A percentile compares a stretch with the other conserved stretches of the same genome.
These are phyloP conservation scores for Lasiodiplodia sp. DNA, from an alignment of 2,329 filamentous ascomycete genomes.

Conservation along the genomic window DNA sequence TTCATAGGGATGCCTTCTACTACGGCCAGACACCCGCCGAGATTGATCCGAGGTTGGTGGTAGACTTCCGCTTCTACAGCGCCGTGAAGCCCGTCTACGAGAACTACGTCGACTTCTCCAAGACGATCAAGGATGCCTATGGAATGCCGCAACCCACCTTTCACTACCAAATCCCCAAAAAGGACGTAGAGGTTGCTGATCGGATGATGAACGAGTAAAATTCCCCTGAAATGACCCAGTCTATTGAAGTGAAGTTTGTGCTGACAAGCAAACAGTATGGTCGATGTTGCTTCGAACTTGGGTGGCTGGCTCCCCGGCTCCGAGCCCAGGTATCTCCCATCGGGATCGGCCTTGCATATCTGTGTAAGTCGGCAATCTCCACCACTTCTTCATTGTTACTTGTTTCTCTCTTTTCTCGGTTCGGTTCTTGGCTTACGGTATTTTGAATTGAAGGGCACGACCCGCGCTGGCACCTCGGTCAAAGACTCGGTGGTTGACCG, in stretches of 20 bases:
- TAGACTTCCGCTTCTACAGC: constrained; percentile 36
- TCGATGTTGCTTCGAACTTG: background rate
- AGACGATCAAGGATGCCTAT: constrained; percentile 34
- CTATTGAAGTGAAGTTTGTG: background rate
- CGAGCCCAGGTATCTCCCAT: background rate
- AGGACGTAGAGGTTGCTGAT: background rate
- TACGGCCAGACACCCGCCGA: background rate
- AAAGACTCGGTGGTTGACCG: background rate
- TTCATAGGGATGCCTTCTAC: background rate
- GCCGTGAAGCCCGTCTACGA: constrained; percentile 30
- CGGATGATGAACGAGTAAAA: background rate
- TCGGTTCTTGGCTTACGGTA: background rate
- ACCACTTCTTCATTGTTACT: background rate
- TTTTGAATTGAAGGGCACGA: background rate
- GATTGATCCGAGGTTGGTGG: constrained; percentile 35
- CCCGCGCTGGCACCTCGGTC: background rate
- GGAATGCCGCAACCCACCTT: constrained; percentile 36
- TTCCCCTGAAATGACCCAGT: no score
- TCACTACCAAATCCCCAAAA: background rate
- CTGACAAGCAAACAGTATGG: background rate
- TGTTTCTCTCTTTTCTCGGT: background rate
- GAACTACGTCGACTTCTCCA: constrained; percentile 34
- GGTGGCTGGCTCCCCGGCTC: constrained; percentile 4
- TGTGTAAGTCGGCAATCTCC: background rate
- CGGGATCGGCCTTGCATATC: background rate